Base-by-base conservation (phyloP, 768 basidiomycete species). In the Gymnopilus junonius region DNA sequence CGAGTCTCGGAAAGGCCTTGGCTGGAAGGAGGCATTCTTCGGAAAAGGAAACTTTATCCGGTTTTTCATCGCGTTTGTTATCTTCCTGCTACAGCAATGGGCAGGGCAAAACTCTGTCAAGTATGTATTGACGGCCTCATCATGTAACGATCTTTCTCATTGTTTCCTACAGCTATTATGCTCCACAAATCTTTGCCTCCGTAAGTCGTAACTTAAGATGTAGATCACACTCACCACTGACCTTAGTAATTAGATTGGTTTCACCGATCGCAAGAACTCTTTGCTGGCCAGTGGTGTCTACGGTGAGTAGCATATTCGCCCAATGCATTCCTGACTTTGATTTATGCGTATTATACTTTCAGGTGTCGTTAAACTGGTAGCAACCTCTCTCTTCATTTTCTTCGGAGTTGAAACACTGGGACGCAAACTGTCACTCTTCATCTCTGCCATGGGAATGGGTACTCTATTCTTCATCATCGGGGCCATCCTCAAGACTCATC, bases 21-120 rank as follows among this genome's bases (percentile, higher is more conserved):
- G 90, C 1, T 65, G 83, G 62, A 85, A 80, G 67, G 89, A 92
- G 67, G 91, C 91, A 2, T 90, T 94, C 77, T 79, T 92, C 39
- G 89, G 89, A 20, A 91, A 91, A 71, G 94, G 94, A 50, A 94
- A 94, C 76, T 83, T 87, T 48, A 78, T 89, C 63, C 88, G 94
- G 23, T 95, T 95, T 79, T 77, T 90, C n/a, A 93, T 95, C 68
- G 93, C 94, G 1, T 87, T 92, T 67, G 74, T 83, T 27, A 91
- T 93, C 64, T 93, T 94, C 79, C 71, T 91, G 63, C 77, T 93
- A 8, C 93, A 94, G 67, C 92, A 94, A 71, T 93, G 89, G 89
- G 83, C 85, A 51, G 94, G 94, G 1, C 93, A 94, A 72, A 93
- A 95, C 75, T 88, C 89, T 0, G 89, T 94, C 66, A 80, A 78